Conservation (phyloP, 176 grass and related monocot species). For the Thalia dealbata region DNA sequence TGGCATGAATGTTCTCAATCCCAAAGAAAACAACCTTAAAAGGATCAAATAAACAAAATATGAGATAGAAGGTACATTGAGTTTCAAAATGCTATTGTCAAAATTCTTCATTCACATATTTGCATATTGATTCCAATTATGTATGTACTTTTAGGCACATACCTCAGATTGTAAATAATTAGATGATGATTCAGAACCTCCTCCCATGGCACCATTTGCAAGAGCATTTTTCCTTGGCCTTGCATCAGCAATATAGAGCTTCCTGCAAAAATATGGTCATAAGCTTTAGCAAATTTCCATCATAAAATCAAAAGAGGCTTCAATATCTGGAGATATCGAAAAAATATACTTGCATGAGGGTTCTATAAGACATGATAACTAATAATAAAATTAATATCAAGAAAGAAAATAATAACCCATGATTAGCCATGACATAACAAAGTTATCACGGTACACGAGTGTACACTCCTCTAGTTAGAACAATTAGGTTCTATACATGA, state of each 20-base stretch:
- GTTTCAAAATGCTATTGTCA: not conserved
- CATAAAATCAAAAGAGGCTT: not conserved
- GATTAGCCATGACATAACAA: not conserved
- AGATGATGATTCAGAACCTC: conserved; percentile 89
- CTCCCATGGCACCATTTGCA: conserved; percentile 93
- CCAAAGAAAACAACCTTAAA: conserved; percentile 84
- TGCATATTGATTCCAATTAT: conserved; percentile 9
- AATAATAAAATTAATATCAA: not conserved
- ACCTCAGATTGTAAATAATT: conserved; percentile 91
- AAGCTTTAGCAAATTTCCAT: not conserved
- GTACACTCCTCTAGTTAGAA: too few relatives aligned
- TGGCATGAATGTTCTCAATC: conserved; percentile 93
- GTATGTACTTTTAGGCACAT: conserved; percentile 17
- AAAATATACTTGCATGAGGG: not conserved
- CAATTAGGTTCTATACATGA: too few relatives aligned
- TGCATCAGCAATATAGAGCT: conserved; percentile 97
- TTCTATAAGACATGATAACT: not conserved
- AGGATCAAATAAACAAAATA: not conserved
- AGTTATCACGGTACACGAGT: too few relatives aligned
- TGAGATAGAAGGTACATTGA: not conserved
- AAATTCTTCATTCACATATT: conserved; percentile 8
- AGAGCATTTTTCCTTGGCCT: conserved; percentile 95
- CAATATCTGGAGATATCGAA: not conserved
- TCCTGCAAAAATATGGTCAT: conserved; percentile 36
- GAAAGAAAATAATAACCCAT: not conserved